These are phyloP conservation scores for Kalanchoe fedtschenkoi DNA, from an alignment of 164 flowering plant genomes.

Conservation along the genomic window DNA sequence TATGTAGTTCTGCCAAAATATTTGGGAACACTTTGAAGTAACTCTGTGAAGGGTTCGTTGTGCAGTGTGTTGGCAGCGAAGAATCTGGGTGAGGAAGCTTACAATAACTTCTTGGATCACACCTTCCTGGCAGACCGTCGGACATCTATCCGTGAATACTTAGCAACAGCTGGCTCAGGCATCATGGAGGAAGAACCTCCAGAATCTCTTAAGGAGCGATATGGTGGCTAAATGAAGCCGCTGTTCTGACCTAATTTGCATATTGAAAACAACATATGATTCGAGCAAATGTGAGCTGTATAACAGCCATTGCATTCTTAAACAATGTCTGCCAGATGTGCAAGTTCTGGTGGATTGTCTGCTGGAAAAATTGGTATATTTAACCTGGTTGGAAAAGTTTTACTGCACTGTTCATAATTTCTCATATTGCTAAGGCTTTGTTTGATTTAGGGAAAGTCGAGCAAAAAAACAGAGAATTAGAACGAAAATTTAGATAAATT, in stretches of 20 bases:
- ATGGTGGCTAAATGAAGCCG: slow-evolving; percentile 46
- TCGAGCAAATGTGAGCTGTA: neutral
- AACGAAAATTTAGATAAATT: no score
- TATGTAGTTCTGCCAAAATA: neutral
- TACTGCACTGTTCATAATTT: no score
- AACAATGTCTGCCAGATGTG: no score
- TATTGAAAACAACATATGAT: neutral
- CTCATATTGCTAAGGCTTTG: no score
- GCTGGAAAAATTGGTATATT: no score
- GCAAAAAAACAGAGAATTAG: no score
- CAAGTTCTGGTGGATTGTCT: no score
- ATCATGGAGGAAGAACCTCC: slow-evolving; percentile 98
- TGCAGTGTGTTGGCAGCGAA: slow-evolving; percentile 82
- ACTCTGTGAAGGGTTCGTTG: neutral
- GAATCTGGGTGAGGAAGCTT: slow-evolving; percentile 50
- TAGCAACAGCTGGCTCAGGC: slow-evolving; percentile 58
- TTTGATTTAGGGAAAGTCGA: no score
- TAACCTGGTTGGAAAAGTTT: no score
- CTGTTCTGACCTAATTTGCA: neutral
- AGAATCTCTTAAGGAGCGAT: slow-evolving; percentile 51
- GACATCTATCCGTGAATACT: slow-evolving; percentile 63
- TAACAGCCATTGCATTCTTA: neutral
- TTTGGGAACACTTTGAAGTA: neutral
- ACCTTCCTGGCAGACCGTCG: slow-evolving; percentile 73
- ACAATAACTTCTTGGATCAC: slow-evolving; percentile 77